These are phyloP conservation scores for Entomortierella beljakovae DNA, from an alignment of 192 early-diverging fungal genomes.

Conservation along the genomic window DNA sequence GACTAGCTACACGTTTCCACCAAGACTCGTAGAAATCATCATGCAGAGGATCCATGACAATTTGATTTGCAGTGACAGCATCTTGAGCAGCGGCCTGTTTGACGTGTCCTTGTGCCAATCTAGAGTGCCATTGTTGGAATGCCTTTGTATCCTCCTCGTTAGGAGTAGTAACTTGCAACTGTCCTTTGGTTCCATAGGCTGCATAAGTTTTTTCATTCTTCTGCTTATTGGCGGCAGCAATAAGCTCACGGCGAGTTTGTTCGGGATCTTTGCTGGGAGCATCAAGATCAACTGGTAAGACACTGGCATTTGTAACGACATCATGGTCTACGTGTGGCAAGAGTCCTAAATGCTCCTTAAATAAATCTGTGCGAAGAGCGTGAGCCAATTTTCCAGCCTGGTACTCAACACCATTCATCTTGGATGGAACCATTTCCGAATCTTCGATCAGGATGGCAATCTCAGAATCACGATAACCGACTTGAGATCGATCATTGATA, in stretches of 20 bases:
- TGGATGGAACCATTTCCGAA: slow-evolving; percentile 68
- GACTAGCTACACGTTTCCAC: slow-evolving; percentile 74
- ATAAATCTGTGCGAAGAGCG: slow-evolving; percentile 79
- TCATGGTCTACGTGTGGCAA: slow-evolving; percentile 59
- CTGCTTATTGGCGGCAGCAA: slow-evolving; percentile 14
- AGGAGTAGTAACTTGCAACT: slow-evolving; percentile 30
- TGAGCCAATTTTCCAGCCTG: slow-evolving; percentile 80
- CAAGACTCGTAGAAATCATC: slow-evolving; percentile 66
- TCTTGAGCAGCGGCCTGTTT: slow-evolving; percentile 45
- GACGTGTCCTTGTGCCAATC: slow-evolving; percentile 21
- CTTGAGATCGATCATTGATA: slow-evolving; percentile 92
- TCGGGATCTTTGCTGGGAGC: slow-evolving; percentile 40
- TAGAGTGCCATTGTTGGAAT: slow-evolving; percentile 29
- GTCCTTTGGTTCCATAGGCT: slow-evolving; percentile 1
- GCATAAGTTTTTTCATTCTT: slow-evolving; percentile 1
- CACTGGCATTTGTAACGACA: slow-evolving; percentile 49
- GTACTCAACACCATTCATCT: slow-evolving; percentile 81
- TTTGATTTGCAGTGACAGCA: slow-evolving; percentile 46
- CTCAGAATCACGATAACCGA: slow-evolving; percentile 89
- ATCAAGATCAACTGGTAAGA: slow-evolving; percentile 49
- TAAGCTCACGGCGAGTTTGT: slow-evolving; percentile 18
- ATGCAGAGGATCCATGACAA: slow-evolving; percentile 76
- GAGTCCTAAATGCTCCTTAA: slow-evolving; percentile 86
- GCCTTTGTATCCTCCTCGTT: slow-evolving; percentile 43
- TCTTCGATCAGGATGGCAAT: slow-evolving; percentile 89